These are phyloP conservation scores for Scheffersomyces amazonensis DNA, from an alignment of 805 yeast species.

Conservation along the genomic window DNA sequence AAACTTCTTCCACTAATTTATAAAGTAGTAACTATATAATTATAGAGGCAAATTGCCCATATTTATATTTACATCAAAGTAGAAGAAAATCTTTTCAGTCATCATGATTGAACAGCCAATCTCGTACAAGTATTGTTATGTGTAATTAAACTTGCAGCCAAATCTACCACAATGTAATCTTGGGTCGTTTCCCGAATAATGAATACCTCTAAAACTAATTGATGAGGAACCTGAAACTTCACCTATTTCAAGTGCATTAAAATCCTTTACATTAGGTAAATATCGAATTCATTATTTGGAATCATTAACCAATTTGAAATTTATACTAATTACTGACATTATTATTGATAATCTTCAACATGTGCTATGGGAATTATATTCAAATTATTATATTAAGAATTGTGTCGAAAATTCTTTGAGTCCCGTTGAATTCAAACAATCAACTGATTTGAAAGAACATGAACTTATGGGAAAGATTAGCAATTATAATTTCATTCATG, in stretches of 20 bases:
- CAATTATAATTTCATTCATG: slow-evolving; percentile 53
- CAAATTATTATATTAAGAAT: slow-evolving; percentile 53
- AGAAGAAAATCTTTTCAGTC: too few species aligned
- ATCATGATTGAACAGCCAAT: too few species aligned
- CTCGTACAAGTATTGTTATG: too few species aligned
- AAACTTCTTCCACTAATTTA: too few species aligned
- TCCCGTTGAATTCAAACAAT: slow-evolving; percentile 53
- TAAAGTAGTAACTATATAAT: too few species aligned
- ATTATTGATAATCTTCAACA: slow-evolving; percentile 51
- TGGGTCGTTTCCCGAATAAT: too few species aligned
- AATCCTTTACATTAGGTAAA: slow-evolving; percentile 65
- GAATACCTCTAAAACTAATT: too few species aligned
- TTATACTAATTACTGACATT: slow-evolving; percentile 72
- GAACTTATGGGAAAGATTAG: slow-evolving; percentile 35
- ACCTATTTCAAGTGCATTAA: slow-evolving; percentile 30
- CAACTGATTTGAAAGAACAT: slow-evolving; percentile 1
- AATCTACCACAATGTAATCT: too few species aligned
- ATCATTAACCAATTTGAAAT: slow-evolving; percentile 73
- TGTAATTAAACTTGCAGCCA: too few species aligned
- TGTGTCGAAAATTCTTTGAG: slow-evolving; percentile 55
- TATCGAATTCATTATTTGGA: slow-evolving; percentile 80
- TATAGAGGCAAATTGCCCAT: too few species aligned
- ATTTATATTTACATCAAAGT: too few species aligned
- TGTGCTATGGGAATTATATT: slow-evolving; percentile 58
- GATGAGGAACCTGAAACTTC: too few species aligned